A percentile compares a stretch with the other conserved stretches of the same genome.
Evolutionary conservation across 331 rosid species (phyloP).

Genomic region (Saraca asoca): DNA sequence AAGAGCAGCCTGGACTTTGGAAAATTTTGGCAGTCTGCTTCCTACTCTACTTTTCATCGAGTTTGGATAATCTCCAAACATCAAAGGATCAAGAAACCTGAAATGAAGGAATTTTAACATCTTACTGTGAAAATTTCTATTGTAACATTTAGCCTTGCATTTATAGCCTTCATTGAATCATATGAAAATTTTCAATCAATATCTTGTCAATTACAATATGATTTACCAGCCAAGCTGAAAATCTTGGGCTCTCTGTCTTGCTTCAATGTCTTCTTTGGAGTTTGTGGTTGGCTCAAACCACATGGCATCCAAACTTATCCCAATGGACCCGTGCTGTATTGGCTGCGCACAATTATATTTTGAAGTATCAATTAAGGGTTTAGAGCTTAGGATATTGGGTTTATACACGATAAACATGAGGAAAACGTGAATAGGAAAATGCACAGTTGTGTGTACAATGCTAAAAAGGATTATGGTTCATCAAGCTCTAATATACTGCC

Average conservation of each 20-base stretch:
- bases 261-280: conserved; percentile 54
- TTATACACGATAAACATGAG: too few relatives aligned
- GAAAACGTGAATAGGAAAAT: too few relatives aligned
- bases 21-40: conserved; percentile 57
- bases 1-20: conserved; percentile 43
- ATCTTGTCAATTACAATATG: too few relatives aligned
- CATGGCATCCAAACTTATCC: conserved; percentile 61
- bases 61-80: conserved; percentile 74
- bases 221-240: conserved; percentile 81
- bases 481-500: not conserved
- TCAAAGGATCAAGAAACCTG: conserved; percentile 78
- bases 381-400: not conserved
- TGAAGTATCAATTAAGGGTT: not conserved
- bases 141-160: too few relatives aligned
- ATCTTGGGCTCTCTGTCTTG: conserved; percentile 67
- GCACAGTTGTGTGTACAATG: too few relatives aligned
- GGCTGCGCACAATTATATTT: conserved; percentile 37
- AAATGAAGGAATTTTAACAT: not conserved
- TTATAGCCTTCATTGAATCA: too few relatives aligned
- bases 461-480: too few relatives aligned
- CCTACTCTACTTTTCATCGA: conserved; percentile 69
- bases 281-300: conserved; percentile 65
- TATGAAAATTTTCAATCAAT: too few relatives aligned
- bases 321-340: conserved; percentile 57
- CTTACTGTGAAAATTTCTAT: not conserved